Evolutionary conservation across 176 grass and related monocot species (phyloP), one percentile per base, ranked within the genome.

Genomic region (Dendrocalamus sinicus): DNA sequence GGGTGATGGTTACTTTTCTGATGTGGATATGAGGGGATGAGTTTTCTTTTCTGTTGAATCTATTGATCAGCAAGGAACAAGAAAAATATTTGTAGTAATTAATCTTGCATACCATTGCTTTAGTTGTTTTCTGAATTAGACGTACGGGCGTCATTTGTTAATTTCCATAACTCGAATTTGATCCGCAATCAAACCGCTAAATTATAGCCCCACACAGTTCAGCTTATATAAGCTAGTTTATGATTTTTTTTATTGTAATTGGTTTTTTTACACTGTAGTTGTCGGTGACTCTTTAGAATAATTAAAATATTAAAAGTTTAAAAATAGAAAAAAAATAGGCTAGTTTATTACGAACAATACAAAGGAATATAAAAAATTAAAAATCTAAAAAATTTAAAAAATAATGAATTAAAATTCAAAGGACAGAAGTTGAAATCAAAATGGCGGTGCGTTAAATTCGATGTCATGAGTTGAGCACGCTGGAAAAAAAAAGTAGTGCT

Each of bases 21-120:
- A 67, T 67, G 26, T 76, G 30, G 71, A 79, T 67, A 80, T 4
- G 69, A 84, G 75, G 14, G 67, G 64, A 16, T 41, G 53, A 46
- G 10, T 83, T 37, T 20, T 73, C 37, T 19, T 84, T 72, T 62
- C 45, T 44, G 45, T 58, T 67, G 55, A 39, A 74, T 84, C 66
- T 57, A 64, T 58, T 84, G 67, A 59, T 73, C 67, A 58, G 48
- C 75, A 67, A 67, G 13, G 60, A 26, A 6, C 1, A 67, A 35
- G 17, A 57, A 50, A 53, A 12, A 67, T 9, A 8, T 43, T 62
- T 15, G 1, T 8, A 72, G 45, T 51, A 37, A 57, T 57, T 40
- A 23, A 20, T 20, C 53, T 45, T 54, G 37, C 78, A 12, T 58
- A 82, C 69, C 40, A 43, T 48, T 76, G 17, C 26, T 72, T 80